A percentile compares a stretch with the other conserved stretches of the same genome.
phyloP scores from a whole-genome alignment of 495 filamentous ascomycete genomes.

The Penicillium ochrochloron region DNA sequence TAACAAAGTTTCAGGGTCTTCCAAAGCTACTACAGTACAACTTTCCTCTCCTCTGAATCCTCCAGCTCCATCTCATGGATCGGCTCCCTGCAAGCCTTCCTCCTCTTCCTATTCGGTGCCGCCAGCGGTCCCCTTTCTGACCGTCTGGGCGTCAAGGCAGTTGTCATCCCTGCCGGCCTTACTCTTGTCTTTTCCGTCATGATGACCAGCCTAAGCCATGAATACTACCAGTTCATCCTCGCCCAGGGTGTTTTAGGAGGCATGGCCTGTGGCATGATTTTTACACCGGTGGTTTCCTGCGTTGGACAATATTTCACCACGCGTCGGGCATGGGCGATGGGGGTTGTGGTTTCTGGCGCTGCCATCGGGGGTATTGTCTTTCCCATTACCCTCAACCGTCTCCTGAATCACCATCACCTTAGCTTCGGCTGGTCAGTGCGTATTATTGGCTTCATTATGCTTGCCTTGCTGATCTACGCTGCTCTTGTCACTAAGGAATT shows the following conservation, averaged over 20 bases:
- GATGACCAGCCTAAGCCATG: conserved; percentile 53
- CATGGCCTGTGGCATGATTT: conserved; percentile 18
- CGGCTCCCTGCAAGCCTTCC: conserved; percentile 37
- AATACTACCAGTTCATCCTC: conserved; percentile 62
- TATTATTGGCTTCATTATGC: conserved; percentile 26
- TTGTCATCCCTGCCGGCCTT: not conserved
- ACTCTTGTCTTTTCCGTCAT: conserved; percentile 36
- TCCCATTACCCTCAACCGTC: conserved; percentile 5
- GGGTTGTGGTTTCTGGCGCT: not conserved
- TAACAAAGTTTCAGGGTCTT: not conserved
- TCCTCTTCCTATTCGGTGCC: conserved; percentile 37
- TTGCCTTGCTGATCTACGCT: conserved; percentile 30
- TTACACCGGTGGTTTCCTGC: not conserved
- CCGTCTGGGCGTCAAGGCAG: conserved; percentile 10
- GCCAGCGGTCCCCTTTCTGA: conserved; percentile 42
- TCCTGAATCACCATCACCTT: conserved; percentile 13
- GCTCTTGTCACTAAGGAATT: conserved; percentile 10
- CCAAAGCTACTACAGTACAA: conserved; percentile 6
- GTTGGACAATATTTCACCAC: not conserved
- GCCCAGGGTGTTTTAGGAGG: conserved; percentile 58
- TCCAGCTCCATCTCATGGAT: conserved; percentile 19
- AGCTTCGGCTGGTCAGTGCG: conserved; percentile 31
- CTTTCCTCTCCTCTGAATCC: conserved; percentile 1
- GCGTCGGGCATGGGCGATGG: not conserved
- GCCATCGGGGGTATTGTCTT: not conserved